Conservation (phyloP, 805 yeast genomes). For the Hyphopichia homilentoma region DNA sequence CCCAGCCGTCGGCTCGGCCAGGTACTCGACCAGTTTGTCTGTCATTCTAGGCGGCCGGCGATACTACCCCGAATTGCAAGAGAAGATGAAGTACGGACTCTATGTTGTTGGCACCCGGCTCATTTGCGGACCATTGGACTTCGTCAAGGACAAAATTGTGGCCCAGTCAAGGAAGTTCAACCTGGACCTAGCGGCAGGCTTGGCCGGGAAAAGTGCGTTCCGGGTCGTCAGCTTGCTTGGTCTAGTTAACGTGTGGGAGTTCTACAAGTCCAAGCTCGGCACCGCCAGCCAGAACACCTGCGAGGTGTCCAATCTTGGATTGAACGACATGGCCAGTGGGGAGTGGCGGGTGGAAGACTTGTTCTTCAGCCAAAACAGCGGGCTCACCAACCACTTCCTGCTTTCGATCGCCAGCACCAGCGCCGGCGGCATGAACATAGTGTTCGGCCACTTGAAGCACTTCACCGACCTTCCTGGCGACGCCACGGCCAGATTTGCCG, state of each 20-base stretch:
- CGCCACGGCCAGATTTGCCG: neutral
- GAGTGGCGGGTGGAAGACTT: constrained; percentile 9
- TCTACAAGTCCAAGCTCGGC: constrained; percentile 7
- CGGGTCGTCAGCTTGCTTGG: constrained; percentile 8
- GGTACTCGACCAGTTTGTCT: neutral
- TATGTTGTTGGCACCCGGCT: too few species aligned
- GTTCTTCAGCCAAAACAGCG: constrained; percentile 16
- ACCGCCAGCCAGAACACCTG: constrained; percentile 8
- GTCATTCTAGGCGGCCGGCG: constrained; percentile 10
- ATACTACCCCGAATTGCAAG: constrained; percentile 7
- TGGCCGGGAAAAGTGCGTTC: too few species aligned
- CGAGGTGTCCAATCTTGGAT: constrained; percentile 19
- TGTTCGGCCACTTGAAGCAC: constrained; percentile 10
- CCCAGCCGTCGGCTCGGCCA: constrained; percentile 1
- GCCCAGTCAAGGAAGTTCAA: too few species aligned
- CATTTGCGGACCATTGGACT: too few species aligned
- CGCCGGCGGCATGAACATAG: constrained; percentile 14
- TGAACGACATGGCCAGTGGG: constrained; percentile 5
- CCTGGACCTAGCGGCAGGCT: too few species aligned
- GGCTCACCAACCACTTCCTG: constrained; percentile 10
- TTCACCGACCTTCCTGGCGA: constrained; percentile 4
- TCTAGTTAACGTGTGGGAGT: constrained; percentile 8
- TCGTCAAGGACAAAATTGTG: too few species aligned
- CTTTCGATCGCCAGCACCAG: constrained; percentile 11
- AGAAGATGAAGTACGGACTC: constrained; percentile 2